Conservation (phyloP, 768 basidiomycete species). For the Trametes sanguinea region DNA sequence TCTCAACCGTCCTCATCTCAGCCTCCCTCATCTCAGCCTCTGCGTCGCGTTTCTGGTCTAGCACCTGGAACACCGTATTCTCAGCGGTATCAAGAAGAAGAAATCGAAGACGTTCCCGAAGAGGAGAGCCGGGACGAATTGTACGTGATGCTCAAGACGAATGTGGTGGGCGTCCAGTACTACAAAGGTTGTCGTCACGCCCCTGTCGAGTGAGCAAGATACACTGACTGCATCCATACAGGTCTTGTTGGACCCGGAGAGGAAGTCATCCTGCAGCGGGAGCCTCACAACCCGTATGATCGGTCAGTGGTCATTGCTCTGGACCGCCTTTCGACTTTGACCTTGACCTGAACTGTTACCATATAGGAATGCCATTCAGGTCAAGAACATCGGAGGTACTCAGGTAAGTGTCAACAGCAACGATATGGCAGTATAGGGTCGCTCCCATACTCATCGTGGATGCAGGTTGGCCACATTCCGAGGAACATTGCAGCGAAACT, state of each 20-base stretch:
- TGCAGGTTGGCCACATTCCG: slow-evolving; percentile 82
- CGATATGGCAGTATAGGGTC: background rate
- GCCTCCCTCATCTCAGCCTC: background rate
- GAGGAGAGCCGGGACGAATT: slow-evolving; percentile 65
- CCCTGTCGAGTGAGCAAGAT: background rate
- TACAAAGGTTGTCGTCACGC: slow-evolving; percentile 55
- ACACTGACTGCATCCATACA: slow-evolving; percentile 42
- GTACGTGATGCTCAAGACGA: slow-evolving; percentile 58
- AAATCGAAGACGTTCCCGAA: slow-evolving; percentile 43
- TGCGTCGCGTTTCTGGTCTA: slow-evolving; percentile 23
- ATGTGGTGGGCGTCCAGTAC: slow-evolving; percentile 83
- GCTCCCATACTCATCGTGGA: background rate
- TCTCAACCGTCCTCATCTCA: slow-evolving; percentile 7
- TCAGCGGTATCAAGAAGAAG: slow-evolving; percentile 36
- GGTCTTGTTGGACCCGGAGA: slow-evolving; percentile 74
- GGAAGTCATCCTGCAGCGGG: slow-evolving; percentile 65
- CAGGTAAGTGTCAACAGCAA: background rate
- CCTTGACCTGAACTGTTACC: background rate
- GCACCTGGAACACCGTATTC: slow-evolving; percentile 20
- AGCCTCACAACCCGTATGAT: slow-evolving; percentile 72
- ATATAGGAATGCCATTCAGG: slow-evolving; percentile 74
- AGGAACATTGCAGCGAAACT: slow-evolving; percentile 57
- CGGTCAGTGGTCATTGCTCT: slow-evolving; percentile 38
- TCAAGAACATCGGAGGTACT: slow-evolving; percentile 68
- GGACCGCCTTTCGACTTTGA: no score